phyloP scores from a whole-genome alignment of 148 eudicot genomes.

The Cornus kousa region DNA sequence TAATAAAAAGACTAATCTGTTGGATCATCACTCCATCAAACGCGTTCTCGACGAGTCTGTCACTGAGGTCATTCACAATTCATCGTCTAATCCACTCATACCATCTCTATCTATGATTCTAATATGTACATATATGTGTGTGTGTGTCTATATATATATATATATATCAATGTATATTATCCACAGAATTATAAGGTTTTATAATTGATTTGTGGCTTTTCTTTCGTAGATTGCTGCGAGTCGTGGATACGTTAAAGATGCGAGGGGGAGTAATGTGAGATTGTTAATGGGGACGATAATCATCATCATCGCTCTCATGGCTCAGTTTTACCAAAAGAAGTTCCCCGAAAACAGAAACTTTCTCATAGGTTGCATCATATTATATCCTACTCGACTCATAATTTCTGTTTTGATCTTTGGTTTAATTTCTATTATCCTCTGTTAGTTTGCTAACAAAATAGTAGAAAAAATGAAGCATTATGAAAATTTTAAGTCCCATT shows the following conservation, averaged over 20 bases:
- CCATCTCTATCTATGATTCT: too few species aligned
- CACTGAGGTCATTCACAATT: slow-evolving; percentile 38
- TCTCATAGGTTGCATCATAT: slow-evolving; percentile 67
- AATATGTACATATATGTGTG: background rate
- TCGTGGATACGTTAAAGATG: slow-evolving; percentile 78
- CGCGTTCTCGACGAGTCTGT: slow-evolving; percentile 74
- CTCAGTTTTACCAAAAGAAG: slow-evolving; percentile 87
- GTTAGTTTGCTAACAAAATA: background rate
- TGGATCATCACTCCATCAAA: slow-evolving; percentile 80
- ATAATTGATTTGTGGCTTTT: background rate
- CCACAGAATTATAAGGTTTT: background rate
- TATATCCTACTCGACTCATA: slow-evolving; percentile 66
- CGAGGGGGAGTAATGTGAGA: slow-evolving; percentile 73
- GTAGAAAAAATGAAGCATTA: background rate
- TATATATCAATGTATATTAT: background rate
- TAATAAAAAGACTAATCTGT: slow-evolving; percentile 66
- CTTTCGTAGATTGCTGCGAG: slow-evolving; percentile 54
- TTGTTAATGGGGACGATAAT: slow-evolving; percentile 65
- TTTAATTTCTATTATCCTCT: background rate
- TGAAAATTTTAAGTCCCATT: background rate
- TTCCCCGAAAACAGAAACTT: slow-evolving; percentile 70
- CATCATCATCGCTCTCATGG: slow-evolving; percentile 72
- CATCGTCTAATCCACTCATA: background rate
- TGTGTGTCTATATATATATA: background rate
- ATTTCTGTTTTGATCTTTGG: background rate